phyloP scores from a whole-genome alignment of 106 monocot genomes.

The Chionographis japonica region DNA sequence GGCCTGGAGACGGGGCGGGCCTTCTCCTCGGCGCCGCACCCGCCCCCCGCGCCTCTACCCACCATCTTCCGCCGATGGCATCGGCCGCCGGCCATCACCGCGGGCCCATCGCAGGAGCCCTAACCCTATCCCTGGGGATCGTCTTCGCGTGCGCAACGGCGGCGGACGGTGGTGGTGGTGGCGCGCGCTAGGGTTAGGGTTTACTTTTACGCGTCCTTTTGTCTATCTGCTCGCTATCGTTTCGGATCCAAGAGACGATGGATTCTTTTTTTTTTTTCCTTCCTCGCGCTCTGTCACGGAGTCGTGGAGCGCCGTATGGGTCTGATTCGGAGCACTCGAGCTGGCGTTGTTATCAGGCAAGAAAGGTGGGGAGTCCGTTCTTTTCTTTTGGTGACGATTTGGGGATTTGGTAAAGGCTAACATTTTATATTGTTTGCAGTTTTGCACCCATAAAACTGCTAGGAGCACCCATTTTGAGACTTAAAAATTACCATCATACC shows the following conservation, averaged over 20 bases:
- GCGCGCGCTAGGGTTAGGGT: conserved; percentile 63
- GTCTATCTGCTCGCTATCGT: conserved; percentile 25
- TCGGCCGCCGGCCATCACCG: conserved; percentile 34
- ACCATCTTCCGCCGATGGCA: conserved; percentile 38
- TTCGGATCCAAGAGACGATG: conserved; percentile 44
- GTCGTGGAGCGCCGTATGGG: too few relatives aligned
- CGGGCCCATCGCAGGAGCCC: conserved; percentile 17
- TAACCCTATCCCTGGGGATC: conserved; percentile 4
- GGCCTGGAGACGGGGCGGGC: conserved; percentile 14
- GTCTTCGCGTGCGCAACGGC: neutral
- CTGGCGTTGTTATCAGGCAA: too few relatives aligned
- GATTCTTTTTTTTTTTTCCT: conserved; percentile 1
- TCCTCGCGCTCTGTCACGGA: neutral
- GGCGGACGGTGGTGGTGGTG: conserved; percentile 6
- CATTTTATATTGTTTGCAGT: too few relatives aligned
- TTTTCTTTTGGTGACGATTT: too few relatives aligned
- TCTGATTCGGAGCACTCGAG: too few relatives aligned
- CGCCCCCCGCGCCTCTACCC: conserved; percentile 28
- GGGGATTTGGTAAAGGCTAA: too few relatives aligned
- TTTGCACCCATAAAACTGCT: too few relatives aligned
- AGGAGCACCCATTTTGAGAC: too few relatives aligned
- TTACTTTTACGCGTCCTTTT: conserved; percentile 22
- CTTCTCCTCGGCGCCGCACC: conserved; percentile 31
- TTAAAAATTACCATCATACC: too few relatives aligned
- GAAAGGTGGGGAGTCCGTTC: too few relatives aligned